Evolutionary conservation across 441 rosid genomes (phyloP), one percentile per base, ranked within the genome.

Genomic region (Melastoma candidum): DNA sequence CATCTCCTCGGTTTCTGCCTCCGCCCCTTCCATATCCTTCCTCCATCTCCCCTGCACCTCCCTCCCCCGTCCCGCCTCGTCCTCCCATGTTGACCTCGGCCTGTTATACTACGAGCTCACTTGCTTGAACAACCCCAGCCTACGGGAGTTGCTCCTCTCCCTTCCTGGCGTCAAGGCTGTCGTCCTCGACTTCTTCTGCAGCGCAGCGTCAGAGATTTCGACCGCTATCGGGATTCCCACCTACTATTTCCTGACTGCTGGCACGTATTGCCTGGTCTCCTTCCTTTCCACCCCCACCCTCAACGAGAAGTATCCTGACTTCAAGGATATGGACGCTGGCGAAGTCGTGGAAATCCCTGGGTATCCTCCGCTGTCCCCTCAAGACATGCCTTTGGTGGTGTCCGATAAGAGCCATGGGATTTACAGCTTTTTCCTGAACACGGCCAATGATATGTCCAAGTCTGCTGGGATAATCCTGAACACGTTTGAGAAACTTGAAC

Each of bases 401-500:
- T 73, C 59, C 0, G 73, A 70, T 49, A 78, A 70, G 1, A 47
- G 43, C 3, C 54, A 56, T 13, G 59, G 60, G 26, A 44, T 55
- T 2, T 76, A 76, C 41, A 11, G 57, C n/a, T 56, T 50, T 22
- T 64, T 76, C 25, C n/a, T 70, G 4, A 3, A 44, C 6, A 53
- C 67, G 8, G 59, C 67, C 22, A 64, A 43, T 5, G 54, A 61
- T 48, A 52, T 77, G 52, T 14, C 60, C 2, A 67, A 68, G 7
- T 69, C 76, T 10, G 65, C 76, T 11, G 87, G 90, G 7, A 32
- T 83, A 24, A 66, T 80, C 9, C 61, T 80, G 1, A 83, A 83
- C 68, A 65, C 84, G 4, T 83, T 74, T 54, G 67, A 76, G 0
- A 56, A 14, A 26, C 75, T 83, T 1, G 92, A 83, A 44, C 48